Evolutionary conservation across 2,329 filamentous ascomycete species (phyloP), one percentile per base, ranked within the genome.

Genomic region (Cercospora brassicicola): DNA sequence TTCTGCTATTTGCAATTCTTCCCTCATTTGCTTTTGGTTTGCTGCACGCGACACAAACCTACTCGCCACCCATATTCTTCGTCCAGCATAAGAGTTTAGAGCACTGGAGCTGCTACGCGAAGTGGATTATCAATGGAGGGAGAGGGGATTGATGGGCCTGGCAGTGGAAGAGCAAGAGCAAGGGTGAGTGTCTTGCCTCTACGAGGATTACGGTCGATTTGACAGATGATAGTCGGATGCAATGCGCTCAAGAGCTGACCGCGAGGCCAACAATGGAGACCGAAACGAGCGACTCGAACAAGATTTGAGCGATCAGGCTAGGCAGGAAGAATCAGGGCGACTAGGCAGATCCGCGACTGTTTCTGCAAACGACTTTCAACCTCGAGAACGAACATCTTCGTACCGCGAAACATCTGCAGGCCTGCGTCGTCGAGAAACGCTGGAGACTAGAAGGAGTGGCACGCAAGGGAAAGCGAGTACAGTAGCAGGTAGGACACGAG

Each of bases 391-490:
- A n/a, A 57, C 51, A 18, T 66, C 66, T 28, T 30, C 66, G 30
- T 62, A 66, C 26, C 59, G 63, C 6, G 63, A 68, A 15, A 30
- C 39, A 20, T 62, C 55, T 18, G 64, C 64, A 36, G 69, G 61
- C 20, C 36, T 73, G 15, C 61, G 69, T 20, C 61, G 71, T 26
- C 60, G 71, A 28, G 69, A 67, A 42, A 73, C 71, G 11, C 67
- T 63, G 18, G 26, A 53, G 11, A 71, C 67, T 18, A 53, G 67
- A 23, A 62, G 62, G 23, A 73, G 65, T 62, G 69, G 64, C 6
- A 48, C 36, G 10, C 51, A 60, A 20, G 68, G 33, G 15, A 62
- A 42, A 6, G 53, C 57, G 18, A 72, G 71, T 57, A 66, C 67
- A 18, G 51, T 55, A 13, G 70, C 64, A 15, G 67, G 67, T 42